Base-by-base conservation (phyloP, 2,329 filamentous ascomycete species). In the Fusarium illudens region DNA sequence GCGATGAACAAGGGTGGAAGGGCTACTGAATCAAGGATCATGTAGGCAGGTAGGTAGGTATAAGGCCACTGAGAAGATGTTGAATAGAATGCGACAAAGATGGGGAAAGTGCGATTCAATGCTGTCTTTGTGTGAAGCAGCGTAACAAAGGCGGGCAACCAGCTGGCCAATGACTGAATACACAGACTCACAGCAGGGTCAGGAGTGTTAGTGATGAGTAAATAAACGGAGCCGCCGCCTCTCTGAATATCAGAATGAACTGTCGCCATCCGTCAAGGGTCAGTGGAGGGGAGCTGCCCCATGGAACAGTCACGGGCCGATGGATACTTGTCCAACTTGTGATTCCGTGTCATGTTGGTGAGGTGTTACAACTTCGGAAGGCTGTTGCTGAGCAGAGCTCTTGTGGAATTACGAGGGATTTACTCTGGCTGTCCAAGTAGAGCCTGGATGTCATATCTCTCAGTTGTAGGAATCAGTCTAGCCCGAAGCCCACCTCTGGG, bases 251-350 rank as follows among this genome's bases (percentile, higher is more conserved):
- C 20, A 22, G 33, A 27, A n/a, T 25, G 30, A 11, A 46, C 11
- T 27, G 15, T 27, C n/a, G 39, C 15, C 39, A 27, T 27, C 9
- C 25, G 22, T 4, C n/a, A 8, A 7, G 9, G 12, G 22, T 4
- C n/a, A 8, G 13, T 15, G 12, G n/a, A 19, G 17, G 25, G 20
- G 4, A 10, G 29, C 20, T 39, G 20, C 22, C 9, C 37, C 39
- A 27, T 54, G 34, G 44, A 54, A 54, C 34, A 39, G 19, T 19
- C n/a, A 42, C 51, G 51, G 51, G 36, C 27, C 51, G 51, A 44
- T 39, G 51, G 36, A n/a, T 54, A 17, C n/a, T 20, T 37, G 33
- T 20, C 19, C 25, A 27, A 15, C 51, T 54, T 30, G 17, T 32
- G 20, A 42, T 11, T 54, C 2, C 34, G 19, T 33, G 20, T 1